Evolutionary conservation across 108 stramenopile genomes (phyloP), one percentile per base, ranked within the genome.

Genomic region (Mediolabrus comicus): DNA sequence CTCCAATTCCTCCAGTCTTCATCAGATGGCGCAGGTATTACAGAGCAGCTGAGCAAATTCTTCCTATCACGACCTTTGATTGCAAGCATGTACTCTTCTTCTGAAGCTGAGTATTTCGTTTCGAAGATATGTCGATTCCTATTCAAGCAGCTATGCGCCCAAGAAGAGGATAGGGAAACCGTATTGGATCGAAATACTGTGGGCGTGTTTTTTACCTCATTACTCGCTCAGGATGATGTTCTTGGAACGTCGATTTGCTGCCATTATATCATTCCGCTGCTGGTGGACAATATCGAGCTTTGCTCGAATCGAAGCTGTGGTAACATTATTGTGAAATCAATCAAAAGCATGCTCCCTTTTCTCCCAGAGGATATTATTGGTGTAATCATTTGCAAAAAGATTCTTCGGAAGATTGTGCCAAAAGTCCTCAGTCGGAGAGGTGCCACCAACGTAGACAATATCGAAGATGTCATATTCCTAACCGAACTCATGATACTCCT

Each of bases 201-300:
- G 24, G 26, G 26, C 1, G 34, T 59, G 5, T 59, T 61, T 26
- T 73, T 73, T 24, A 32, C 54, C 7, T 43, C 72, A 19, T 33
- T 51, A 28, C 56, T 73, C 5, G 54, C 72, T 25, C 62, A 43
- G 12, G 71, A 63, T 5, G 36, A 58, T 62, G 28, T 29, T 19
- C 36, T 73, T 49, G 72, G 72, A 11, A 2, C 63, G 13, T 57
- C 63, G 16, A 24, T 73, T 49, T 73, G 63, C 32, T 65, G 72
- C 49, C 38, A 59, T 29, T 73, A 65, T 19, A 31, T 65, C 49
- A 55, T 73, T 9, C 63, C 63, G 6, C 13, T 32, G 3, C 14
- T 73, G 9, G 16, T 73, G 25, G 11, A 38, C 31, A 55, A 35
- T 28, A 26, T 73, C n/a, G 53, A 62, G 54, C 29, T 43, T 4